Percentiles rank a stretch among this genome's conserved stretches.
Conservation (phyloP, 2,329 filamentous ascomycete species). For the Acephala macrosclerotiorum region DNA sequence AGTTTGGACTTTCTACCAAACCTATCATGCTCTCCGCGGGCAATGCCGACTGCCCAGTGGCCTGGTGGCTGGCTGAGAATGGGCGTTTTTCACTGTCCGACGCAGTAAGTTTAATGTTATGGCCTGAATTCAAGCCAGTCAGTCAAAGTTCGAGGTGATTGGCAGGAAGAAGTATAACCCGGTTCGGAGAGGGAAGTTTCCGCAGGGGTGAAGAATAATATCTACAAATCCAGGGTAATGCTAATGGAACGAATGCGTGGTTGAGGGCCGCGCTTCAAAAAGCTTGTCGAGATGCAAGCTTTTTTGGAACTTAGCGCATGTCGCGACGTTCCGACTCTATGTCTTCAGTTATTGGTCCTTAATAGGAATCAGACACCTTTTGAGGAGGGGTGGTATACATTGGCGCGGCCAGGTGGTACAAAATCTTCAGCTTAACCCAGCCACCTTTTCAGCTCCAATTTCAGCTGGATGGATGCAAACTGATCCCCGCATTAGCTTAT, state of each 20-base stretch:
- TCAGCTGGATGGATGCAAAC: neutral
- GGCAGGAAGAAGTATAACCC: neutral
- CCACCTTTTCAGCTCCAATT: conserved; percentile 10
- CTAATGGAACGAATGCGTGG: too few relatives aligned
- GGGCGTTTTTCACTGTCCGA: too few relatives aligned
- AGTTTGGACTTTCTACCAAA: conserved; percentile 6
- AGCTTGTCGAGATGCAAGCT: conserved; percentile 1
- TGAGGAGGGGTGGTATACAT: too few relatives aligned
- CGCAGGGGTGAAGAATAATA: conserved; percentile 3
- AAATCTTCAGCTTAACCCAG: too few relatives aligned
- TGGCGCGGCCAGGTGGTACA: neutral
- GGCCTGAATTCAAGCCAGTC: neutral
- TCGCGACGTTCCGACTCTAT: neutral
- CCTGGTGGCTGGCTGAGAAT: neutral
- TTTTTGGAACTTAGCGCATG: conserved; percentile 6
- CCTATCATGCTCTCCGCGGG: neutral
- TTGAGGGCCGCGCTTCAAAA: neutral
- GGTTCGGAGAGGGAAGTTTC: neutral
- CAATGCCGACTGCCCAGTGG: neutral
- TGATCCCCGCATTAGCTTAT: neutral
- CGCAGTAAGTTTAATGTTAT: neutral
- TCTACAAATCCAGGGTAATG: too few relatives aligned
- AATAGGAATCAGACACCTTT: conserved; percentile 10
- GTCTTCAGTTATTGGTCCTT: conserved; percentile 9
- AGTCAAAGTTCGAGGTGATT: neutral